Conservation (phyloP, 1,284 basidiomycete genomes). For the Volvariella volvacea region DNA sequence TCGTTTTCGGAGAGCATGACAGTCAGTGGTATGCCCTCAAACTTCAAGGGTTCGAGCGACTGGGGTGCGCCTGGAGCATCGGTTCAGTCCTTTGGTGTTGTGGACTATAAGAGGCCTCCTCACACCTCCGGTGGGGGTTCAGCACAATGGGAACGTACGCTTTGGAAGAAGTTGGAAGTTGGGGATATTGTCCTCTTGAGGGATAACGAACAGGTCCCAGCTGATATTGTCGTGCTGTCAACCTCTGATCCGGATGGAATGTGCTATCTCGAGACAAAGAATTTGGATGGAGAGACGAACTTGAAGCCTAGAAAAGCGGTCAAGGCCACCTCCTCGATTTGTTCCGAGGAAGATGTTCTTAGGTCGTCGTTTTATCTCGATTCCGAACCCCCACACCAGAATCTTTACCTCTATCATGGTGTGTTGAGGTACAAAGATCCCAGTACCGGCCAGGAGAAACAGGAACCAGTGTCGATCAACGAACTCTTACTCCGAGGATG, state of each 20-base stretch:
- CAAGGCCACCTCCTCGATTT: conserved; percentile 69
- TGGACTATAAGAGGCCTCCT: conserved; percentile 70
- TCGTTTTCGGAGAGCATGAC: conserved; percentile 27
- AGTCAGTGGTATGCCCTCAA: background rate
- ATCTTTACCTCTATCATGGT: conserved; percentile 88
- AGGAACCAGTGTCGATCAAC: conserved; percentile 80
- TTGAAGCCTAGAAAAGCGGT: conserved; percentile 82
- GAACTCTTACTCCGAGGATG: conserved; percentile 92
- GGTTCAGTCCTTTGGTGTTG: conserved; percentile 58
- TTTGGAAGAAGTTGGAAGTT: conserved; percentile 99
- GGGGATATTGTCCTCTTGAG: conserved; percentile 90
- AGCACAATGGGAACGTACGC: conserved; percentile 87
- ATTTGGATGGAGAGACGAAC: conserved; percentile 96
- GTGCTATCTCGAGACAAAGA: conserved; percentile 93
- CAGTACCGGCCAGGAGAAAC: conserved; percentile 42
- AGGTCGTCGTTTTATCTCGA: conserved; percentile 84
- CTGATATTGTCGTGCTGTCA: conserved; percentile 87
- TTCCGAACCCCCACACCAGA: conserved; percentile 90
- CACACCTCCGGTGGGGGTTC: conserved; percentile 40
- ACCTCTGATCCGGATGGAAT: conserved; percentile 81
- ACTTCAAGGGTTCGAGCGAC: conserved; percentile 16
- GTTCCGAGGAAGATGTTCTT: conserved; percentile 89
- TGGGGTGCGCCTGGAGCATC: conserved; percentile 38
- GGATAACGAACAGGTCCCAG: conserved; percentile 94
- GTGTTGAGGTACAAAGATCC: conserved; percentile 71